Conservation (phyloP, 495 filamentous ascomycete species). For the Penicillium dipodomyicola region DNA sequence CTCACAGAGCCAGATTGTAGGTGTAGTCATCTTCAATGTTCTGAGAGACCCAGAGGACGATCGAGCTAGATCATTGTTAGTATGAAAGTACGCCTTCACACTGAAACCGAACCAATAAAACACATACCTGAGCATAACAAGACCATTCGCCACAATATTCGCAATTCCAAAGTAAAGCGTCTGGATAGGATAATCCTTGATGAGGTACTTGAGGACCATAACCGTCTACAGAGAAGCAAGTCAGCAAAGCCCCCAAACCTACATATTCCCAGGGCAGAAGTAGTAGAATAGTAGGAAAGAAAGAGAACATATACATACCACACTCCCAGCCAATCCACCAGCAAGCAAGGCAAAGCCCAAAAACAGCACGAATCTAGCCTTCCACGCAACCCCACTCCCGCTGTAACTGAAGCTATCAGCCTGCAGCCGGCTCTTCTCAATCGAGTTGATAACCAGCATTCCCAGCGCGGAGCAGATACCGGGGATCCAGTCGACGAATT, state of each 20-base stretch:
- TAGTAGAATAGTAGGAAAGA: background rate
- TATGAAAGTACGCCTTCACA: constrained; percentile 5
- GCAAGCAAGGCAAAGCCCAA: constrained; percentile 92
- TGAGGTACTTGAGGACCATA: constrained; percentile 87
- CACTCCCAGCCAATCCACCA: constrained; percentile 88
- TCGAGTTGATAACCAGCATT: constrained; percentile 98
- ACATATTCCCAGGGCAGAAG: background rate
- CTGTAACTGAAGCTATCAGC: constrained; percentile 85
- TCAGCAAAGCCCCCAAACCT: constrained; percentile 11
- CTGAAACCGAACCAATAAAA: background rate
- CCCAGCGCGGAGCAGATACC: constrained; percentile 90
- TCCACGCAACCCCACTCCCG: constrained; percentile 89
- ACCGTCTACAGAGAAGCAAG: constrained; percentile 52
- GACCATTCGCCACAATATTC: constrained; percentile 81
- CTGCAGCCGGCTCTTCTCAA: constrained; percentile 86
- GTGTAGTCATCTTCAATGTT: constrained; percentile 99
- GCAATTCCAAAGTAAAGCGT: constrained; percentile 91
- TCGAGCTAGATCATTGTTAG: constrained; percentile 54
- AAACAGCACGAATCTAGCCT: constrained; percentile 92
- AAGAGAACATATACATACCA: constrained; percentile 43
- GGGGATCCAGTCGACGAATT: constrained; percentile 97
- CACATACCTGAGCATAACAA: constrained; percentile 83
- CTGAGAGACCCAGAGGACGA: constrained; percentile 94
- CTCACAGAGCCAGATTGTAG: constrained; percentile 83
- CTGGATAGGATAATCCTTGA: constrained; percentile 72